phyloP scores from a whole-genome alignment of 257 asterid genomes.

The Solanum corneliomulleri region DNA sequence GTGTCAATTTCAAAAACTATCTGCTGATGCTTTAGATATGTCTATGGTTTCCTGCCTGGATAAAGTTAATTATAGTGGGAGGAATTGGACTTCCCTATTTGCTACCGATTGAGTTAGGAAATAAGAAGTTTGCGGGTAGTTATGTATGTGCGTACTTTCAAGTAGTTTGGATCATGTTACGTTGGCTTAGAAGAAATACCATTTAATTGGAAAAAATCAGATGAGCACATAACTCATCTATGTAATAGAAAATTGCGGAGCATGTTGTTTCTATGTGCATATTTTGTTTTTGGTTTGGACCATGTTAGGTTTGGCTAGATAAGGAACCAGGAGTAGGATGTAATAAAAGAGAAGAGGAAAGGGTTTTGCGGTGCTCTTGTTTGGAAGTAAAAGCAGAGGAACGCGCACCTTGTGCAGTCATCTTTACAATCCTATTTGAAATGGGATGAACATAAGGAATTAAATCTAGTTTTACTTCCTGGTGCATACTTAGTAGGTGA shows the following conservation, averaged over 20 bases:
- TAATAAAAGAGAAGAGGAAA: background rate
- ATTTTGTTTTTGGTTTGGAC: background rate
- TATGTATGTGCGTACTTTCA: background rate
- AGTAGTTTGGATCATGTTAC: background rate
- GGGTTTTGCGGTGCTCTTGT: background rate
- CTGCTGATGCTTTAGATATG: background rate
- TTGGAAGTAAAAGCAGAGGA: background rate
- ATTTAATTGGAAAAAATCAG: background rate
- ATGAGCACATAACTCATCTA: background rate
- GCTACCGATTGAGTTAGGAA: background rate
- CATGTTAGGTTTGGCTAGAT: background rate
- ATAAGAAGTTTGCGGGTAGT: background rate
- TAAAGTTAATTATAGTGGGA: background rate
- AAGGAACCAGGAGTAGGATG: background rate
- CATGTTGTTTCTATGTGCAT: background rate
- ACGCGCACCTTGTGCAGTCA: background rate
- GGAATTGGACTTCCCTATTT: background rate
- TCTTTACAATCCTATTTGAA: background rate
- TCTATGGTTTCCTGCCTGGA: background rate
- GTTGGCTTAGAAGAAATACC: background rate
- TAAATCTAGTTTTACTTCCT: background rate
- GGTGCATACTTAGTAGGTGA: background rate
- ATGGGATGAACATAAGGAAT: background rate
- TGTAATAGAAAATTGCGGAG: background rate
- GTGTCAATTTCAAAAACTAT: background rate